Conservation (phyloP, 306 rosid species). For the Dryas drummondii region DNA sequence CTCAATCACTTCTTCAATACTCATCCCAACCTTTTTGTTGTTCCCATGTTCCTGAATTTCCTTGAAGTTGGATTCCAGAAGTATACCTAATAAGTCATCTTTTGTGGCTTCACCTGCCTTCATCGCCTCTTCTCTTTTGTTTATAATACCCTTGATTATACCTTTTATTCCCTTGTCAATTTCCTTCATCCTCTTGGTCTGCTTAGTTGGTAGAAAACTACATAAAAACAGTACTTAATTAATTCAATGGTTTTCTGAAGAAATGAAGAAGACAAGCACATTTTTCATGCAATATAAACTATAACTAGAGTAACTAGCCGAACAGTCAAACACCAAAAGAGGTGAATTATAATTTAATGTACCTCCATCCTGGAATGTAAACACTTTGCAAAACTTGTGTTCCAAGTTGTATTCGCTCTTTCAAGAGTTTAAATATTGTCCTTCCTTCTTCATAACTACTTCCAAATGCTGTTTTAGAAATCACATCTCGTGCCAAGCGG, state of each 20-base stretch:
- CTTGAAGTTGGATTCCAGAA: conserved; percentile 41
- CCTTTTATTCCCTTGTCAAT: conserved; percentile 19
- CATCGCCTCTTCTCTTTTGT: conserved; percentile 30
- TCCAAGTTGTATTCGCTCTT: conserved; percentile 13
- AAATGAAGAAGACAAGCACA: not conserved
- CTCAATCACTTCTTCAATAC: conserved; percentile 37
- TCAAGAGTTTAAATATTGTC: conserved; percentile 30
- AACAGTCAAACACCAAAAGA: no score
- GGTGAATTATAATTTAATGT: not conserved
- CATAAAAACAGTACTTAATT: no score
- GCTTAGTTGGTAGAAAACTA: conserved; percentile 39
- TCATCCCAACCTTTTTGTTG: conserved; percentile 43
- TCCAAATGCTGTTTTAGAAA: conserved; percentile 50
- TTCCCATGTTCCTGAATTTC: conserved; percentile 43
- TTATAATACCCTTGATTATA: conserved; percentile 29
- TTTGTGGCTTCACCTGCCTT: conserved; percentile 32
- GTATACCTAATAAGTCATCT: conserved; percentile 31
- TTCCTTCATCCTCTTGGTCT: conserved; percentile 31
- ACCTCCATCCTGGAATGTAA: conserved; percentile 41
- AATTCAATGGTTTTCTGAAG: not conserved
- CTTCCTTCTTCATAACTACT: conserved; percentile 43
- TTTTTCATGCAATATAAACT: no score
- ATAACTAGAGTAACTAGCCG: no score
- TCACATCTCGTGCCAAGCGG: conserved; percentile 25
- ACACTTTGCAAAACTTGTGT: not conserved